phyloP scores from a whole-genome alignment of 1,284 basidiomycete species.

The Ceratorhiza oryzae-sativae region DNA sequence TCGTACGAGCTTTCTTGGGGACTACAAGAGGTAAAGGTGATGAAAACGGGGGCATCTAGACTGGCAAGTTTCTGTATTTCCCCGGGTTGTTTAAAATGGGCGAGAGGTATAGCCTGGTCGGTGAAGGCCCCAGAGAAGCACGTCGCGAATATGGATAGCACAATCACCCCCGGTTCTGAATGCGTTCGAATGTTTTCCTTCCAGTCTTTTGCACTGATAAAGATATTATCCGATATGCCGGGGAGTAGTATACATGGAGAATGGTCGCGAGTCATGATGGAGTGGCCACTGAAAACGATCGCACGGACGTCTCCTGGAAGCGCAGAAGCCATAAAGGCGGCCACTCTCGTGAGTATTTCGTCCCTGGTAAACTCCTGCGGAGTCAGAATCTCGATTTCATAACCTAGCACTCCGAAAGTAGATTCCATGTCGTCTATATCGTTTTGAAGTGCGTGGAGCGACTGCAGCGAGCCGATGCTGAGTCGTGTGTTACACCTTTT shows the following conservation, averaged over 20 bases:
- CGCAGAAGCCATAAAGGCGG: background rate
- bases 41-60: too few species aligned
- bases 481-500: background rate
- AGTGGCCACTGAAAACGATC: conserved; percentile 1
- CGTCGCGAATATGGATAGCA: conserved; percentile 16
- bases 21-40: background rate
- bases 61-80: too few species aligned
- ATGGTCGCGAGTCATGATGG: background rate
- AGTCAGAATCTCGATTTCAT: background rate
- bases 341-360: background rate
- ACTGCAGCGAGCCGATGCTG: too few species aligned
- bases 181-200: background rate
- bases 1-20: too few species aligned
- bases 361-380: background rate
- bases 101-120: background rate
- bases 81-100: too few species aligned
- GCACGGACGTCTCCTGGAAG: background rate
- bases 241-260: background rate
- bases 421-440: background rate
- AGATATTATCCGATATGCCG: too few species aligned
- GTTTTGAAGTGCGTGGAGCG: background rate
- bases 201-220: background rate
- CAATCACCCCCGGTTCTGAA: conserved; percentile 9
- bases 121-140: conserved; percentile 11
- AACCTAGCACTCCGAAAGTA: background rate